Evolutionary conservation across 2,329 filamentous ascomycete species (phyloP).

Genomic region (Xylariaceae sp.): DNA sequence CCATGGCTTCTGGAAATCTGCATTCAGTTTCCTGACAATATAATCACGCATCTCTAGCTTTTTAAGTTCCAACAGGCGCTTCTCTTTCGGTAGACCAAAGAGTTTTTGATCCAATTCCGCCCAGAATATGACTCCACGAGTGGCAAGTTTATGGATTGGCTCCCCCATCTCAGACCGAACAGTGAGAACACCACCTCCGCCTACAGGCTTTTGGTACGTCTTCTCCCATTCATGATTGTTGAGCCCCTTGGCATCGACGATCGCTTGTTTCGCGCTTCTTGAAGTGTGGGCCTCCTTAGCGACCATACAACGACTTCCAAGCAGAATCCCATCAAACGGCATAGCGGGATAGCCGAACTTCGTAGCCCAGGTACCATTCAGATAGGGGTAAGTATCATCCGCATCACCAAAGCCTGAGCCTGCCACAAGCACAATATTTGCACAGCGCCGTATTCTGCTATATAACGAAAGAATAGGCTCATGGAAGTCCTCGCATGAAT

Average conservation of each 20-base stretch:
- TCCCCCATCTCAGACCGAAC: conserved; percentile 42
- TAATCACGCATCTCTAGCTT: conserved; percentile 42
- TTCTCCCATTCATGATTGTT: conserved; percentile 48
- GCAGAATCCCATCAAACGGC: conserved; percentile 50
- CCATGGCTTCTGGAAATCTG: conserved; percentile 53
- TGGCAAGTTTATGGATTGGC: conserved; percentile 44
- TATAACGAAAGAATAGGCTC: conserved; percentile 51
- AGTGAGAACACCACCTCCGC: conserved; percentile 32
- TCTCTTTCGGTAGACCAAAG: conserved; percentile 35
- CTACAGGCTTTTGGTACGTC: conserved; percentile 42
- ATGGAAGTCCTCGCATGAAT: conserved; percentile 54
- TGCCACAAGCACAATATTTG: conserved; percentile 49
- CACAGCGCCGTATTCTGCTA: conserved; percentile 45
- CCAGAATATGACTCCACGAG: conserved; percentile 42
- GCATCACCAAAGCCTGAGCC: conserved; percentile 51
- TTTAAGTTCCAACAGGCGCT: conserved; percentile 45
- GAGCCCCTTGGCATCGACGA: conserved; percentile 46
- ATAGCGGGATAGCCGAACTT: conserved; percentile 47
- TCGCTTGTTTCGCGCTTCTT: conserved; percentile 46
- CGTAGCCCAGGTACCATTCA: conserved; percentile 48
- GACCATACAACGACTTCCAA: conserved; percentile 51
- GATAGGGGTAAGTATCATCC: conserved; percentile 50
- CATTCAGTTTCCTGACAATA: conserved; percentile 50
- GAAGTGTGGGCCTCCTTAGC: conserved; percentile 49
- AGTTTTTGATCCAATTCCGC: conserved; percentile 41